Evolutionary conservation across 2,329 filamentous ascomycete genomes (phyloP), one percentile per base, ranked within the genome.

Genomic region (Colletotrichum gloeosporioides): DNA sequence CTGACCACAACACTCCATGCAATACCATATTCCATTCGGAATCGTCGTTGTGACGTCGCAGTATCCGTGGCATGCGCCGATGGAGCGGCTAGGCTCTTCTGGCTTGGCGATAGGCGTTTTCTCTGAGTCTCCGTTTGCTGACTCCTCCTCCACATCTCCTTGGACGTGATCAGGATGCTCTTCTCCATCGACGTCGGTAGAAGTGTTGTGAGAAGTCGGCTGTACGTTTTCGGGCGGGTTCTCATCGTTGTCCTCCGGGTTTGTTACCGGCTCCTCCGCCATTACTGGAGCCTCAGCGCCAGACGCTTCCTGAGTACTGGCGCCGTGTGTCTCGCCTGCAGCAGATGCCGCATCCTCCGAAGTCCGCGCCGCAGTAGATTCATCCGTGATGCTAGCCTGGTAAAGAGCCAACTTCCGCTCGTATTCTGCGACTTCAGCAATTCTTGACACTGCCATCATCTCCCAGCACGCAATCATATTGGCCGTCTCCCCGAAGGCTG

Each of bases 401-500:
- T 39, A 39, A 39, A 16, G 16, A 2, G 10, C 25, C 32, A 69
- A 25, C 32, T 69, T 69, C 8, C 32, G 32, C 6, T 69, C 53
- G 27, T 69, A 69, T 8, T 69, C 53, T n/a, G 31, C 32, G 25
- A 61, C 25, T 16, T 62, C 53, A 2, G 53, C 53, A 9, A 61
- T 18, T 31, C 4, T 69, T 22, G 53, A 70, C 4, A 62, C 55
- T 16, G 53, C 16, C 55, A 70, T 70, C 55, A 62, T 62, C 7
- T 49, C 55, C 53, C 32, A 69, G 32, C 32, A 69, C 4, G 53
- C 53, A 6, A 61, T 15, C 32, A 61, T 36, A 4, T 44, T 59
- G 15, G 36, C 63, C 8, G 16, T n/a, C 22, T 66, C 36, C 5
- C 3, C 18, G 2, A 4, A 1, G 25, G 36, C 36, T 0, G 39